These are phyloP conservation scores for Cyberlindnera maritima DNA, from an alignment of 805 yeast genomes.

Conservation along the genomic window DNA sequence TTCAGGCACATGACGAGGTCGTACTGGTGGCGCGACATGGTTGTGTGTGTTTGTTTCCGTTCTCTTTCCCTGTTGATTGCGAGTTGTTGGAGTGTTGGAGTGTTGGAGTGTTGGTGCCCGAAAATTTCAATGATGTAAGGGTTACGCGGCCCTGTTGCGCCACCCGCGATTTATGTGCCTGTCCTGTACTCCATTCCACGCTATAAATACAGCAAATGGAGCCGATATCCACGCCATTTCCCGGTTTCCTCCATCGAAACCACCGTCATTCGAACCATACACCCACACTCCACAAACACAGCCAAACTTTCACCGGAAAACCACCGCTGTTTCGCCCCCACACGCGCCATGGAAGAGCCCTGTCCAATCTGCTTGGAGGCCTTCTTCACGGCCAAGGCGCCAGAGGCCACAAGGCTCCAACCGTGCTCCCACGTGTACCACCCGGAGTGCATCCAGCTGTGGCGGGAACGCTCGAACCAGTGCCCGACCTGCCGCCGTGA, in stretches of 20 bases:
- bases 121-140: not conserved
- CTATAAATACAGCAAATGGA: not conserved
- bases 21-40: slow-evolving; percentile 86
- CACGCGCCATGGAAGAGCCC: slow-evolving; percentile 21
- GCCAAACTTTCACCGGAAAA: not conserved
- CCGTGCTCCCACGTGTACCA: slow-evolving; percentile 60
- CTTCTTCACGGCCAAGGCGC: slow-evolving; percentile 23
- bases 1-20: slow-evolving; percentile 82
- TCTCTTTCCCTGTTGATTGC: too few species aligned
- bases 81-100: not conserved
- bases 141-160: not conserved
- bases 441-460: slow-evolving; percentile 49
- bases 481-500: slow-evolving; percentile 61
- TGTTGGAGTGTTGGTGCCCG: not conserved
- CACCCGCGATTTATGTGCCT: not conserved
- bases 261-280: too few species aligned
- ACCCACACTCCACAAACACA: not conserved
- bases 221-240: too few species aligned
- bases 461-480: slow-evolving; percentile 55
- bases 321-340: too few species aligned
- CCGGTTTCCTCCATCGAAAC: too few species aligned
- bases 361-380: slow-evolving; percentile 64
- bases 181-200: not conserved
- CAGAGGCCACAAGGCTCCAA: slow-evolving; percentile 29
- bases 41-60: not conserved